A percentile compares a stretch with the other conserved stretches of the same genome.
phyloP scores from a whole-genome alignment of 441 rosid species.

The Pelargonium myrrhifolium region DNA sequence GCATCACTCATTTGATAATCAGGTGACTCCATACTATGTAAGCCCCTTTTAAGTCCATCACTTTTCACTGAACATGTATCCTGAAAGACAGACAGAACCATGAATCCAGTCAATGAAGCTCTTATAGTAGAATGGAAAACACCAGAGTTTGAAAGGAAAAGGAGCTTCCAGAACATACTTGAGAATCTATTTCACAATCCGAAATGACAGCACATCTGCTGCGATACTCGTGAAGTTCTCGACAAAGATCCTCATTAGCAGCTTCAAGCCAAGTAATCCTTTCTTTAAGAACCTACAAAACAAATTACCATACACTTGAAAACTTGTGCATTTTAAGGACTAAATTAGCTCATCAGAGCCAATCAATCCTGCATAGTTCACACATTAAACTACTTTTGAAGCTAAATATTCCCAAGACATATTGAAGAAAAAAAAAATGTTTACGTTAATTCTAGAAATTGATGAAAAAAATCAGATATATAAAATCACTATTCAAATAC shows the following conservation, averaged over 20 bases:
- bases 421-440: background rate
- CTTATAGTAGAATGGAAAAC: slow-evolving; percentile 9
- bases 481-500: slow-evolving; percentile 30
- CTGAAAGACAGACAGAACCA: slow-evolving; percentile 32
- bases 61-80: slow-evolving; percentile 57
- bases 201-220: slow-evolving; percentile 53
- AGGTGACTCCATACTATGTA: slow-evolving; percentile 66
- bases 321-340: background rate
- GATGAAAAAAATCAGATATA: slow-evolving; percentile 1
- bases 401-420: background rate
- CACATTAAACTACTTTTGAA: background rate
- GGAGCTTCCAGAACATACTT: slow-evolving; percentile 38
- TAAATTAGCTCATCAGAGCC: background rate
- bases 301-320: slow-evolving; percentile 13
- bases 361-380: background rate
- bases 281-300: slow-evolving; percentile 69
- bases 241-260: slow-evolving; percentile 84
- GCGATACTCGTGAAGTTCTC: slow-evolving; percentile 79
- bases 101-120: slow-evolving; percentile 2
- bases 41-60: slow-evolving; percentile 80
- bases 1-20: slow-evolving; percentile 80
- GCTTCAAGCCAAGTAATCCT: slow-evolving; percentile 91
- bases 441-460: background rate
- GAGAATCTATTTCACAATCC: slow-evolving; percentile 64
- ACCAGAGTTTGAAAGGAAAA: slow-evolving; percentile 6